Percentiles rank a stretch among this genome's conserved stretches.
Conservation (phyloP, 2,329 filamentous ascomycete genomes). For the Daldinia sp. region DNA sequence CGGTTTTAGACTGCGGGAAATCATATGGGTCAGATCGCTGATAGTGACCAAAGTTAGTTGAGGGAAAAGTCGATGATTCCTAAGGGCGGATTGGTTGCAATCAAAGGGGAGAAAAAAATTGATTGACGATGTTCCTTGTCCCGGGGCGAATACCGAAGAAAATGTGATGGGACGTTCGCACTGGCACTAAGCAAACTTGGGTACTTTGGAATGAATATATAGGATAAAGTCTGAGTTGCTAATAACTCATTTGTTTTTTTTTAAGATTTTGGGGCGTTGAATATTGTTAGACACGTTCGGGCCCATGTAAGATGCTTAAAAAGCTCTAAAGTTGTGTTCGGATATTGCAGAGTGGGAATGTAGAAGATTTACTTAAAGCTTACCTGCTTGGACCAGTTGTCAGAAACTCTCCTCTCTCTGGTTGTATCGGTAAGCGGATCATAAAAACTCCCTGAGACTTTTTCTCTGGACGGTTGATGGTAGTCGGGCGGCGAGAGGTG, state of each 20-base stretch:
- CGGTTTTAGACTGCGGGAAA: conserved; percentile 46
- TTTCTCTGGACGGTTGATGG: conserved; percentile 54
- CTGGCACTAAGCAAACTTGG: conserved; percentile 41
- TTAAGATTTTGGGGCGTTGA: not conserved
- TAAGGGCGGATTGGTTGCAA: conserved; percentile 23
- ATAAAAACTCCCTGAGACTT: conserved; percentile 59
- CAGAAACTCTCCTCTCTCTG: conserved; percentile 54
- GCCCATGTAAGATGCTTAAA: conserved; percentile 20
- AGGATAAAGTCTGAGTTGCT: conserved; percentile 11
- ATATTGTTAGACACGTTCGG: conserved; percentile 11
- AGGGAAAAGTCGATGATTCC: conserved; percentile 14
- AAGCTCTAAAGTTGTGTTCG: conserved; percentile 14
- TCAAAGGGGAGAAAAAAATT: conserved; percentile 26
- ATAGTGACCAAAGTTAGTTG: conserved; percentile 22
- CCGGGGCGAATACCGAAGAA: conserved; percentile 28
- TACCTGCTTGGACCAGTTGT: conserved; percentile 53
- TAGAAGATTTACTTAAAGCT: conserved; percentile 40
- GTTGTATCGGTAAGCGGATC: conserved; percentile 60
- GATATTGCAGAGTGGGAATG: conserved; percentile 9
- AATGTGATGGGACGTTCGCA: conserved; percentile 22
- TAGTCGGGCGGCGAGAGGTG: conserved; percentile 51
- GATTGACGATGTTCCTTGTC: conserved; percentile 35
- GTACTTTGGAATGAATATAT: conserved; percentile 28
- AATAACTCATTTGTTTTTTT: conserved; percentile 7
- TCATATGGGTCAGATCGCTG: conserved; percentile 60